phyloP scores from a whole-genome alignment of 2,329 filamentous ascomycete species.

The Metarhizium robertsii region DNA sequence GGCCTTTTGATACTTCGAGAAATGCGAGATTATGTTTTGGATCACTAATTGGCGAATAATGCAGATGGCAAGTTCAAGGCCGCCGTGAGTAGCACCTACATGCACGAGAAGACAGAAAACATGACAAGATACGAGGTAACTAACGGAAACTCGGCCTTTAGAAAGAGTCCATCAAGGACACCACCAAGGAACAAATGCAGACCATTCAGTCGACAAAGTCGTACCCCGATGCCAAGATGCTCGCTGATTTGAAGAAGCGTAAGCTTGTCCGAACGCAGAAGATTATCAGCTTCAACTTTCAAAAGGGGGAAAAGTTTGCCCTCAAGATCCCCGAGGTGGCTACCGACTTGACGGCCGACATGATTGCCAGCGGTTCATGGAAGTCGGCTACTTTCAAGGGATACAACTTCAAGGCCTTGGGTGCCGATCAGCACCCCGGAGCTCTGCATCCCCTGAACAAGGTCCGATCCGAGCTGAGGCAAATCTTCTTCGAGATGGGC shows the following conservation, averaged over 20 bases:
- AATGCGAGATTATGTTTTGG: too few relatives aligned
- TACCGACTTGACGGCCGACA: conserved; percentile 89
- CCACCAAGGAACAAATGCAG: conserved; percentile 66
- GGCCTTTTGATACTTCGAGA: conserved; percentile 13
- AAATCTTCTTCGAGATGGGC: conserved; percentile 99
- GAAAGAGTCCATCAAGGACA: conserved; percentile 70
- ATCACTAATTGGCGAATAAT: conserved; percentile 2
- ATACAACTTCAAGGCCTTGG: conserved; percentile 65
- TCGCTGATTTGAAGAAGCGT: conserved; percentile 81
- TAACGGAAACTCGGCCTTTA: conserved; percentile 12
- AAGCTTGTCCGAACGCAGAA: conserved; percentile 82
- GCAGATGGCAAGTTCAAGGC: conserved; percentile 8
- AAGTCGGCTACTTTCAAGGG: conserved; percentile 85
- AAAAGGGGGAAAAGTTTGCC: conserved; percentile 81
- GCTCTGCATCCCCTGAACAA: conserved; percentile 73
- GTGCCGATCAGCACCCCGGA: conserved; percentile 51
- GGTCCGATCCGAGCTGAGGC: conserved; percentile 88
- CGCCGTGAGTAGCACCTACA: conserved; percentile 5
- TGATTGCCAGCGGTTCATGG: conserved; percentile 83
- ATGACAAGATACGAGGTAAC: neutral
- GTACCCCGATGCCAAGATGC: conserved; percentile 59
- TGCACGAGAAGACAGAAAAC: neutral
- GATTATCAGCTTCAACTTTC: conserved; percentile 72
- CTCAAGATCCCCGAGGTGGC: conserved; percentile 85
- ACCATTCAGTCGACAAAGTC: conserved; percentile 61